Base-by-base conservation (phyloP, 2,329 filamentous ascomycete genomes). In the Sporothrix humicola region DNA sequence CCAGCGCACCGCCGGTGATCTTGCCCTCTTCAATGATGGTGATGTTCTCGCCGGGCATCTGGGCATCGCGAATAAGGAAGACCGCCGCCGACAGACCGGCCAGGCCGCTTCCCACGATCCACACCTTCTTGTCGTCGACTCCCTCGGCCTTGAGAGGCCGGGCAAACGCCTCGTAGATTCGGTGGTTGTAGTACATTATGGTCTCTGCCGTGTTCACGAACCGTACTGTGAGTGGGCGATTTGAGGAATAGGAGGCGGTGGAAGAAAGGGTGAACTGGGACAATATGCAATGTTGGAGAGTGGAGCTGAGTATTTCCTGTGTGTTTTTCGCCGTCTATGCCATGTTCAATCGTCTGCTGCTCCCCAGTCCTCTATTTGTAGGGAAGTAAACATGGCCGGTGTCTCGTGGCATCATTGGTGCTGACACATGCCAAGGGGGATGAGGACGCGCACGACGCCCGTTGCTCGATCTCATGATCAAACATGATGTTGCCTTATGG, bases 41-140 rank as follows among this genome's bases (percentile, higher is more conserved):
- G 73, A 83, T 80, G 56, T 79, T 78, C 12, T 76, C 73, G 0
- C 81, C 78, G 0, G 80, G 79, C 58, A 82, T 77, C 58, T 79
- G 78, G 20, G 78, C 81, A 73, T 82, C 81, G 50, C 78, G 76
- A 23, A 82, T 77, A 10, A 82, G 77, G 73, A 82, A 79, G 17
- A 80, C 79, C n/a, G 81, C 79, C 6, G 81, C 78, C 17, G 82
- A 79, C 23, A 83, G 77, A 0, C 80, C 79, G 0, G 81, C 78
- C 8, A 82, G 79, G 23, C 81, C 81, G 5, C 79, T 79, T 42
- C 81, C 81, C 9, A 83, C 76, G 31, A 83, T 80, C 78, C 79
- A 82, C 63, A 78, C 80, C 59, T 66, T 72, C 48, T 77, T 79
- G 65, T 74, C 54, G 23, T 77, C 77, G 54, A 74, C 63, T n/a